Evolutionary conservation across 1,284 basidiomycete species (phyloP).

Genomic region (Rhodotorula sp.): DNA sequence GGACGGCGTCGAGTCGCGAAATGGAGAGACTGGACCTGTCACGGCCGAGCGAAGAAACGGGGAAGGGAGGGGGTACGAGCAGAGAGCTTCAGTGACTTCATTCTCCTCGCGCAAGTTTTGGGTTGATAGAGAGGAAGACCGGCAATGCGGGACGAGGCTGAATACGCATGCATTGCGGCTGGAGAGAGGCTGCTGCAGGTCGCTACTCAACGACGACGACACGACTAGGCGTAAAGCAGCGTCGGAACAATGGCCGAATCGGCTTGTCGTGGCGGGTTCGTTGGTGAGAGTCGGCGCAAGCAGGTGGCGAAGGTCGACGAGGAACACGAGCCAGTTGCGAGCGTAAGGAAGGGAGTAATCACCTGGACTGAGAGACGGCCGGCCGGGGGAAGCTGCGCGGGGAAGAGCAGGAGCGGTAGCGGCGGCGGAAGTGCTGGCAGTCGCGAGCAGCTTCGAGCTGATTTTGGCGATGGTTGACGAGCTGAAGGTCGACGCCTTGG

Average conservation of each 20-base stretch:
- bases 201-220: conserved; percentile 4
- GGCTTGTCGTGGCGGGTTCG: too few species aligned
- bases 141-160: neutral
- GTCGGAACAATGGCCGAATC: too few species aligned
- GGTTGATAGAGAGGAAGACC: neutral
- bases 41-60: neutral
- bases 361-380: conserved; percentile 22
- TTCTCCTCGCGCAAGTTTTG: neutral
- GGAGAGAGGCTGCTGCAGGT: neutral
- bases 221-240: neutral
- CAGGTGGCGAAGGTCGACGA: neutral
- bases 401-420: neutral
- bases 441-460: conserved; percentile 28
- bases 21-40: neutral
- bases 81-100: neutral
- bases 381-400: neutral
- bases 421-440: neutral
- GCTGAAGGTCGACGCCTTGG: conserved; percentile 80
- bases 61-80: neutral
- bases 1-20: neutral
- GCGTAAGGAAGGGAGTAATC: neutral
- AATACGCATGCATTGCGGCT: conserved; percentile 21
- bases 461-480: conserved; percentile 56
- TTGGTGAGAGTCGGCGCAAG: neutral
- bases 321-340: neutral